Base-by-base conservation (phyloP, 176 grass and related monocot genomes). In the Musa acuminata region DNA sequence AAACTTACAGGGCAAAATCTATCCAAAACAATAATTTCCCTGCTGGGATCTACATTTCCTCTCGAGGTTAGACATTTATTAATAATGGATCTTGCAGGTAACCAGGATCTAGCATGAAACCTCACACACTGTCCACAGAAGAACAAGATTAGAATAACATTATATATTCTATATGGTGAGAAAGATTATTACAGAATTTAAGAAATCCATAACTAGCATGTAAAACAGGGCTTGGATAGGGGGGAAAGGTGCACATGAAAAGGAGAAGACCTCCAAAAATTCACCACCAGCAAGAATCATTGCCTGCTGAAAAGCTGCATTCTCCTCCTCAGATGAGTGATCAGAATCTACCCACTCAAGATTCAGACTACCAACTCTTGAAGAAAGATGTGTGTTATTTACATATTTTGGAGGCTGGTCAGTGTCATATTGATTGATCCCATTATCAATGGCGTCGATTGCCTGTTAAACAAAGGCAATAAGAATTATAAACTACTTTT, bases 361-460 rank as follows among this genome's bases (percentile, higher is more conserved):
- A 82, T 98, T 91, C 58, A 98, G 75, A 63, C 82, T 86, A 5
- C 90, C 86, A 77, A 94, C 82, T 0, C 95, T 80, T 73, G 95
- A 89, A 71, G 95, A 94, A 58, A 99, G 82, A 81, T 87, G 80
- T 68, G 95, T 94, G 82, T 91, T 99, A 76, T 89, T 99, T 67
- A 94, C 88, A 76, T 89, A 99, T 71, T 93, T 99, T 67, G 95
- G 90, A 24, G 95, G 82, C 75, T 87, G 88, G 51, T 99, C 95
- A 13, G 82, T 94, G 59, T 94, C 88, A 74, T 99, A 99, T 80
- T 91, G 95, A 89, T 91, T 99, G 77, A 94, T 88, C 62, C 95
- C 90, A 79, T 99, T 99, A 71, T 99, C 95, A 82, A 89, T 89
- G 35, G 95, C 95, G 82, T 99, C 95, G 80, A 99, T 83, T 76